Percentiles rank a stretch among this genome's conserved stretches.
Conservation (phyloP, 257 asterid genomes). For the Solanum tarapatanum region DNA sequence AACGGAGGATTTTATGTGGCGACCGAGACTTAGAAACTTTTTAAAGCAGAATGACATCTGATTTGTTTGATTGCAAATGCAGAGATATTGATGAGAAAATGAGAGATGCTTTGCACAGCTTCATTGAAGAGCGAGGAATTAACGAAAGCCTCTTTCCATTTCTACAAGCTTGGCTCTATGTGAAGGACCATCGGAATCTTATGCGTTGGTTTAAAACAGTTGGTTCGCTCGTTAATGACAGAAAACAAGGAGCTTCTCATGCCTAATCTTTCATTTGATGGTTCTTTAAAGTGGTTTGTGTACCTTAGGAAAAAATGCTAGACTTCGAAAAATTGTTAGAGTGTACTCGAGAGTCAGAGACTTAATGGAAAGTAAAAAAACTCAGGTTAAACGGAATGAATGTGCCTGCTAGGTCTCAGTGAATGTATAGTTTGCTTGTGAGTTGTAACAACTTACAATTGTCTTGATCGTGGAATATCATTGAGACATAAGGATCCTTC, state of each 20-base stretch:
- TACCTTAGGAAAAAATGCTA: neutral
- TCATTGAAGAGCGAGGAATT: slow-evolving; percentile 77
- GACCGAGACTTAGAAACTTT: neutral
- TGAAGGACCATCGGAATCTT: slow-evolving; percentile 80
- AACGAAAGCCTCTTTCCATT: slow-evolving; percentile 69
- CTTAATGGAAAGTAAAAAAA: neutral
- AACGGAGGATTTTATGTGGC: neutral
- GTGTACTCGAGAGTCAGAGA: neutral
- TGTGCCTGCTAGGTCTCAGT: neutral
- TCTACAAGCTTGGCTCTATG: slow-evolving; percentile 96
- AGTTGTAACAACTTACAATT: neutral
- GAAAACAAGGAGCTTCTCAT: slow-evolving; percentile 14
- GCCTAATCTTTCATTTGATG: slow-evolving; percentile 1
- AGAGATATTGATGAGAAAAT: slow-evolving; percentile 5
- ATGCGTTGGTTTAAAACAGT: slow-evolving; percentile 52
- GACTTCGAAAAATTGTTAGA: neutral
- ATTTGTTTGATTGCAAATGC: neutral
- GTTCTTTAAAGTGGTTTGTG: neutral
- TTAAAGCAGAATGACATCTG: neutral
- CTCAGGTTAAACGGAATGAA: neutral
- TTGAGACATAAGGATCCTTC: neutral
- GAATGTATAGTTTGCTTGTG: neutral
- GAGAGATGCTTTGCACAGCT: slow-evolving; percentile 6
- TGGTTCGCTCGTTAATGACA: slow-evolving; percentile 35
- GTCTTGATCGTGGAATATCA: neutral